phyloP scores from a whole-genome alignment of 1,284 basidiomycete species.

The Inonotus hispidus region DNA sequence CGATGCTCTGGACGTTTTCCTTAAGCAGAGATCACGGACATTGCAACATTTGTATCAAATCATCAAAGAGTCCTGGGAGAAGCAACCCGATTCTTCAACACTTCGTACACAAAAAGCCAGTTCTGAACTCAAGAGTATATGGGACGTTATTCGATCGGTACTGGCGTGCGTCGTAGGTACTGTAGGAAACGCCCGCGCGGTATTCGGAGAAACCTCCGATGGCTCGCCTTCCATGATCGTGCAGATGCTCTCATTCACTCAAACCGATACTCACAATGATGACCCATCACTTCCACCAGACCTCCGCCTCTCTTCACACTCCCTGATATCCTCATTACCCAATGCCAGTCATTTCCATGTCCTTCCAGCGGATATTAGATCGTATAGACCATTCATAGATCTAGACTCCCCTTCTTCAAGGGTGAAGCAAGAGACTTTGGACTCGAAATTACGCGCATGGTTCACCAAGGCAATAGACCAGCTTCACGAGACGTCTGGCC shows the following conservation, averaged over 20 bases:
- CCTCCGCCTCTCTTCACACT: conserved; percentile 56
- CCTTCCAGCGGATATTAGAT: conserved; percentile 55
- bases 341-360: conserved; percentile 67
- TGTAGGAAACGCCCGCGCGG: conserved; percentile 42
- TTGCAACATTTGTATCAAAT: conserved; percentile 46
- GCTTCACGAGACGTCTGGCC: conserved; percentile 39
- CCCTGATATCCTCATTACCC: conserved; percentile 56
- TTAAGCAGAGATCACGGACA: conserved; percentile 67
- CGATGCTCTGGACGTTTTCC: conserved; percentile 65
- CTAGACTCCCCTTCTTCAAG: conserved; percentile 48
- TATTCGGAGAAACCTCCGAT: conserved; percentile 38
- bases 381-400: conserved; percentile 73
- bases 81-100: conserved; percentile 13
- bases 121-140: conserved; percentile 25
- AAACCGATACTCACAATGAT: conserved; percentile 36
- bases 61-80: conserved; percentile 21
- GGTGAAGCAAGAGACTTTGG: conserved; percentile 38
- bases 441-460: conserved; percentile 52
- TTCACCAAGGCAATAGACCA: conserved; percentile 45
- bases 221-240: conserved; percentile 43
- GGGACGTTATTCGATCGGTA: conserved; percentile 46
- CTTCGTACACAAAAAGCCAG: conserved; percentile 2
- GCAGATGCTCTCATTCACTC: conserved; percentile 52
- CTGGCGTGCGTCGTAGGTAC: conserved; percentile 55
- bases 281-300: conserved; percentile 41